A percentile compares a stretch with the other conserved stretches of the same genome.
Conservation (phyloP, 2,329 filamentous ascomycete genomes). For the Colletotrichum sp. region DNA sequence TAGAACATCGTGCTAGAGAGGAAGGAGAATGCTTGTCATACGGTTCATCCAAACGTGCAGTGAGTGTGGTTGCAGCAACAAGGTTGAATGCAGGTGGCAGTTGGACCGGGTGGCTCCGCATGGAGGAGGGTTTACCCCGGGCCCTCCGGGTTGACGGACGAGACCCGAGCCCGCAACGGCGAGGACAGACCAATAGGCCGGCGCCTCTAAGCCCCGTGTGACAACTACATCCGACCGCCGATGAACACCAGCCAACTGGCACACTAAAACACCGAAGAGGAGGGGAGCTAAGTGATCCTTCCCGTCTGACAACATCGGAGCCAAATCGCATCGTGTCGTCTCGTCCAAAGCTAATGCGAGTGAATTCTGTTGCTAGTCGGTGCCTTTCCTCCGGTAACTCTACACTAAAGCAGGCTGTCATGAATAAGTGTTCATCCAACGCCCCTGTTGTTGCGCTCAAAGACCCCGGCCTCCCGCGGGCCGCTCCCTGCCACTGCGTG, state of each 20-base stretch:
- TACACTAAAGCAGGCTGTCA: neutral
- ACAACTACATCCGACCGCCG: neutral
- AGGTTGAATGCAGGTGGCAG: neutral
- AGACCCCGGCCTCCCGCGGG: neutral
- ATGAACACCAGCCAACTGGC: neutral
- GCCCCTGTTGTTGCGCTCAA: neutral
- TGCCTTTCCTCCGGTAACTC: neutral
- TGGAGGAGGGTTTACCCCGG: neutral
- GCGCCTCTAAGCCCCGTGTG: neutral
- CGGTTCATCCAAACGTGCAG: constrained; percentile 1
- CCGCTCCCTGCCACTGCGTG: constrained; percentile 8
- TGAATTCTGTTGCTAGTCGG: neutral
- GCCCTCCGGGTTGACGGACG: neutral
- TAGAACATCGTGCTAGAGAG: neutral
- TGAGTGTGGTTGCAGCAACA: neutral
- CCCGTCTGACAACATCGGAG: neutral
- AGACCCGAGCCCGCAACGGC: neutral
- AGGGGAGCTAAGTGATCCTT: constrained; percentile 12
- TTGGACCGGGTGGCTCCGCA: neutral
- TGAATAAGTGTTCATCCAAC: neutral
- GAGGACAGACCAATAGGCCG: neutral
- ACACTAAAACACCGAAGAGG: neutral
- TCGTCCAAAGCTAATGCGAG: neutral
- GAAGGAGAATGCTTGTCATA: neutral
- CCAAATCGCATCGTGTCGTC: neutral